Evolutionary conservation across 495 filamentous ascomycete genomes (phyloP).

Genomic region (Amphirosellinia nigrospora): DNA sequence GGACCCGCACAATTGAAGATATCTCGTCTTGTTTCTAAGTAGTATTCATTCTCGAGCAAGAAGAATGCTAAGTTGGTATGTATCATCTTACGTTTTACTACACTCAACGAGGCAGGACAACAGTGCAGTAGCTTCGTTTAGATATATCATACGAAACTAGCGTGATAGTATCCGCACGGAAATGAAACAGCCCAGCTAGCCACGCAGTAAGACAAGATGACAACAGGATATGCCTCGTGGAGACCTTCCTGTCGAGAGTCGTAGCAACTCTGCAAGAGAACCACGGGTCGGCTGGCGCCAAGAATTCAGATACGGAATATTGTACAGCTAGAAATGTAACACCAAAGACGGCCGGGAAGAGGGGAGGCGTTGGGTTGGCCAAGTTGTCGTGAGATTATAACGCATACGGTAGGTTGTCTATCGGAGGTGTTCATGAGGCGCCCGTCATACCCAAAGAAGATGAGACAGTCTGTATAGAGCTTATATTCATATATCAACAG

Average conservation of each 20-base stretch:
- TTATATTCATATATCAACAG: neutral
- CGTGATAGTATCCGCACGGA: neutral
- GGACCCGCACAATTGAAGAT: neutral
- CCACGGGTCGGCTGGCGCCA: conserved; percentile 24
- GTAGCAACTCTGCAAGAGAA: conserved; percentile 18
- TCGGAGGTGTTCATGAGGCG: neutral
- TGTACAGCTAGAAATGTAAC: conserved; percentile 22
- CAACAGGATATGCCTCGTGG: conserved; percentile 11
- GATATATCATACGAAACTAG: conserved; percentile 7
- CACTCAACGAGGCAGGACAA: conserved; percentile 6
- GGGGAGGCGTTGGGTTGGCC: neutral
- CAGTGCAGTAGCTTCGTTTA: conserved; percentile 2
- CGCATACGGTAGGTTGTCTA: neutral
- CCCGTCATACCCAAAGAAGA: neutral
- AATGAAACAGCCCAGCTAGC: conserved; percentile 1
- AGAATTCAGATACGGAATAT: conserved; percentile 17
- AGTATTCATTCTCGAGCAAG: neutral
- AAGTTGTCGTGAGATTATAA: neutral
- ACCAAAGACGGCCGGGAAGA: neutral
- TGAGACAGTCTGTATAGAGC: neutral
- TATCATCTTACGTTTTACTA: neutral
- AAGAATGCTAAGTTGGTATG: neutral
- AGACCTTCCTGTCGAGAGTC: conserved; percentile 25
- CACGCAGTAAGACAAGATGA: conserved; percentile 18
- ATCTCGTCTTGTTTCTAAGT: neutral